Evolutionary conservation across 169 alveolate species (phyloP).

Genomic region (Plasmodium coatneyi): DNA sequence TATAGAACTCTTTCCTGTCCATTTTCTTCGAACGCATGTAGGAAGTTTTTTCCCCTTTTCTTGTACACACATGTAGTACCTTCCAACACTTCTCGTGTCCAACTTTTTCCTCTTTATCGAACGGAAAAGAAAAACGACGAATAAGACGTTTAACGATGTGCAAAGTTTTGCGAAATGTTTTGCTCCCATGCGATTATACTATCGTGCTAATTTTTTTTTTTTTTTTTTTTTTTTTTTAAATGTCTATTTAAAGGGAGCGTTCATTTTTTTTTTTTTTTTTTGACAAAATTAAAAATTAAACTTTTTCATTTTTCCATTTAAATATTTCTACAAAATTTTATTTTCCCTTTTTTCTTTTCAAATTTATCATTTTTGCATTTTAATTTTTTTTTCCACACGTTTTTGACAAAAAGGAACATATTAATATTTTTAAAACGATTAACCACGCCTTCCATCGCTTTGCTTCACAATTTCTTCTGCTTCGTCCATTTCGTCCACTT

Average conservation of each 20-base stretch:
- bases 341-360: background rate
- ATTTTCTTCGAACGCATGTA: background rate
- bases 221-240: background rate
- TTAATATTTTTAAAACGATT: background rate
- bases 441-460: background rate
- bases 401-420: background rate
- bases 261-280: background rate
- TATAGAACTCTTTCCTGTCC: background rate
- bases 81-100: background rate
- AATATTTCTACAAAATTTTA: background rate
- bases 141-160: background rate
- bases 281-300: background rate
- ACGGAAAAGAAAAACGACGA: background rate
- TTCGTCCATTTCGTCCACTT: background rate
- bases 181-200: background rate
- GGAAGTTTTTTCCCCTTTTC: background rate
- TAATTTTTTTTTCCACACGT: background rate
- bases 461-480: background rate
- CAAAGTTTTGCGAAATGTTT: background rate
- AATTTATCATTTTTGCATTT: background rate
- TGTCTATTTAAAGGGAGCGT: constrained; percentile 17
- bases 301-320: constrained; percentile 6
- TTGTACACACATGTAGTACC: background rate
- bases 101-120: background rate
- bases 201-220: background rate